Evolutionary conservation across 305 asterid species (phyloP).

Genomic region (Euphrasia arctica): DNA sequence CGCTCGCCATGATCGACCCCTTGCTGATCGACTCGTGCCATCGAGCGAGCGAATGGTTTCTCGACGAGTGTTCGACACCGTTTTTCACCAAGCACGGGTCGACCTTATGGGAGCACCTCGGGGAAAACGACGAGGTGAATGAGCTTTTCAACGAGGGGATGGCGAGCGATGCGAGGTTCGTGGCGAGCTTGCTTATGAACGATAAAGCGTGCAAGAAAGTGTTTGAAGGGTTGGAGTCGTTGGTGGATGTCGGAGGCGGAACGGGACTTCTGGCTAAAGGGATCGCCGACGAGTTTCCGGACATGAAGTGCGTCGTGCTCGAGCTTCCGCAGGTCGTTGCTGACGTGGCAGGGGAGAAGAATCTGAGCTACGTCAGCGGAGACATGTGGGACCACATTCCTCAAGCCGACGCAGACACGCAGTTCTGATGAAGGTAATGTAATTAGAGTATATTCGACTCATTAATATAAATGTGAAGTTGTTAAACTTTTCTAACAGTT

Average conservation of each 20-base stretch:
- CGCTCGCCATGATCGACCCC: background rate
- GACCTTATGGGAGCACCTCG: background rate
- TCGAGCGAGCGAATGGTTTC: constrained; percentile 4
- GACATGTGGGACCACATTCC: constrained; percentile 23
- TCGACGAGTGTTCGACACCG: background rate
- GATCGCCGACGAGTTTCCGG: constrained; percentile 1
- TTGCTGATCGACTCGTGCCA: background rate
- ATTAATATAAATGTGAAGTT: no score
- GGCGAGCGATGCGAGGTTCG: constrained; percentile 19
- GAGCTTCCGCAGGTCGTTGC: constrained; percentile 25
- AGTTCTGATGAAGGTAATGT: constrained; percentile 21
- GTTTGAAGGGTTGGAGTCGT: background rate
- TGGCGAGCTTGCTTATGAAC: background rate
- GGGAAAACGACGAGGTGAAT: background rate
- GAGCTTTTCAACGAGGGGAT: background rate
- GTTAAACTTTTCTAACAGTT: no score
- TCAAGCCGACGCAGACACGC: constrained; percentile 18
- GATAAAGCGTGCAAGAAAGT: constrained; percentile 1
- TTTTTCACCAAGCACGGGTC: constrained; percentile 2
- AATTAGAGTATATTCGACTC: no score
- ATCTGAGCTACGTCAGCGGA: constrained; percentile 5
- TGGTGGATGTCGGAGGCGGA: constrained; percentile 27
- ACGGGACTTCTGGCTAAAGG: constrained; percentile 3
- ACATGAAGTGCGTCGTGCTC: constrained; percentile 7
- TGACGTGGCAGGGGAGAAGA: constrained; percentile 12